These are phyloP conservation scores for Tilletia setariae DNA, from an alignment of 1,284 basidiomycete genomes.

Conservation along the genomic window DNA sequence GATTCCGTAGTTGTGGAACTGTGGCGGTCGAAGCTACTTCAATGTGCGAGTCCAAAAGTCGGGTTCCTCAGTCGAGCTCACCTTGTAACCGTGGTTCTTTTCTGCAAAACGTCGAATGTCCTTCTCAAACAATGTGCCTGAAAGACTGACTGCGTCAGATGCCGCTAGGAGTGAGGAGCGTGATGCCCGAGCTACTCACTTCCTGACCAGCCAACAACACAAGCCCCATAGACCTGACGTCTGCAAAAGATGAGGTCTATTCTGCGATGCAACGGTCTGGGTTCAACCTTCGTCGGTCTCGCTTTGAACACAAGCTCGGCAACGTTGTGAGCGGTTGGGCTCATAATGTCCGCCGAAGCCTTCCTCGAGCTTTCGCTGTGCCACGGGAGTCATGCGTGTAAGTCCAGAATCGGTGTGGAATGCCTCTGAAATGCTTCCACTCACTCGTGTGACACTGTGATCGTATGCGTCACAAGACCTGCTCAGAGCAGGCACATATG, in stretches of 20 bases:
- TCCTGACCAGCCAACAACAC: conserved; percentile 41
- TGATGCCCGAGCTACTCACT: conserved; percentile 8
- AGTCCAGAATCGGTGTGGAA: no score
- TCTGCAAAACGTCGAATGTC: conserved; percentile 36
- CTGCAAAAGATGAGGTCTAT: conserved; percentile 27
- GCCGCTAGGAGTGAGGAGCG: no score
- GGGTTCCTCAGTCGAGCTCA: not conserved
- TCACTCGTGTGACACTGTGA: not conserved
- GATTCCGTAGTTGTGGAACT: conserved; percentile 17
- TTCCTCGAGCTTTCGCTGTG: not conserved
- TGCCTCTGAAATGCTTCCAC: not conserved
- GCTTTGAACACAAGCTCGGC: conserved; percentile 43
- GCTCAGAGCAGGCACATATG: conserved; percentile 16
- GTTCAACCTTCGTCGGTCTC: not conserved
- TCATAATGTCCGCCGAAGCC: not conserved
- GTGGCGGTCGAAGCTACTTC: no score
- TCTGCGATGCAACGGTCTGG: conserved; percentile 22
- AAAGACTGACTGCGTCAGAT: not conserved
- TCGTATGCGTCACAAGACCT: conserved; percentile 14
- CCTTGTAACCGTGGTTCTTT: conserved; percentile 27
- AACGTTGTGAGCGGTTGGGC: conserved; percentile 22
- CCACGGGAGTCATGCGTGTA: no score
- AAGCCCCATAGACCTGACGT: conserved; percentile 35
- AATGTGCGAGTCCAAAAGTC: no score
- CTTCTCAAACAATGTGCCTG: conserved; percentile 33